Evolutionary conservation across 163 green algal genomes (phyloP), one percentile per base, ranked within the genome.

Genomic region (Chloromonas sp.): DNA sequence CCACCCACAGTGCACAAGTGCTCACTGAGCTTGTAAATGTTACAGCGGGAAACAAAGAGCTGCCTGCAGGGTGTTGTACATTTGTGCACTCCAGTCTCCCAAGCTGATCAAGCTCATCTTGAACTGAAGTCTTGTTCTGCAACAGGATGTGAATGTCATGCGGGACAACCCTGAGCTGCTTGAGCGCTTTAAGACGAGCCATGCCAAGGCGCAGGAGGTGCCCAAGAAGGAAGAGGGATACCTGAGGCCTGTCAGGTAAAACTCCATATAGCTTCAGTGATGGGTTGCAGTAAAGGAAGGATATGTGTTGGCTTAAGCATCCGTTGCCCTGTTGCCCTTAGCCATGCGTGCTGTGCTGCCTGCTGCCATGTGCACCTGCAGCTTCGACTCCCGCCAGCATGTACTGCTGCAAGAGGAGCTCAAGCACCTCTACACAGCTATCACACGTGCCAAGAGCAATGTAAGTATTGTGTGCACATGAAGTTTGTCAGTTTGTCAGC

Each of bases 371-470:
- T 74, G 66, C 11, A 11, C 66, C 5, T 74, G 0, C 88, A 59
- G 78, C 2, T 91, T 92, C 59, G 61, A 89, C 70, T 60, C 78
- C 36, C 59, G 14, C 14, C 60, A 80, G 76, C 88, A 94, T 82
- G 82, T 92, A 70, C 74, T 94, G 84, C 89, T 95, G 82, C 93
- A 85, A 61, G 90, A 96, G 86, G 93, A 96, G 88, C 86, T 95
- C 58, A 95, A 95, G 85, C 91, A 94, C 76, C 87, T 96, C 76
- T 96, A 96, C 88, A 95, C 93, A 1, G 93, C 93, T n/a, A 83
- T 96, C 76, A 96, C 93, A 0, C 87, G 93, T 0, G 93, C 93
- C 83, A 94, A 94, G 84, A 93, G 91, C 85, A 93, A 92, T 81
- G 85, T 90, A 36, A 59, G 79, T 36, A n/a, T 58, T 79, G 71